These are phyloP conservation scores for Cornus suecica DNA, from an alignment of 148 eudicot species.

Conservation along the genomic window DNA sequence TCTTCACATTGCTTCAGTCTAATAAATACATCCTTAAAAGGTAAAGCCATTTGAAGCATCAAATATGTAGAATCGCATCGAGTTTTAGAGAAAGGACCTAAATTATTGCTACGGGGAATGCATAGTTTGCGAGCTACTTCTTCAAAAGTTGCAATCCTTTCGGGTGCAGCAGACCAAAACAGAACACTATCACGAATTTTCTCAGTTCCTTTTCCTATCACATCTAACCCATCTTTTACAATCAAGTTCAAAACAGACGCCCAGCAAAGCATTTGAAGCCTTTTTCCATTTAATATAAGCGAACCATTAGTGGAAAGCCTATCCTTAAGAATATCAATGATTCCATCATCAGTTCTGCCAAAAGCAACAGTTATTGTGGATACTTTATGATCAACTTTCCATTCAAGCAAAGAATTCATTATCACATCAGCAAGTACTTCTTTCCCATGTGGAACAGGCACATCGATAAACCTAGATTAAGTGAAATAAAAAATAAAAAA, in stretches of 20 bases:
- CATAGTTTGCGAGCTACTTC: constrained; percentile 13
- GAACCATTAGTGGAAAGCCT: not conserved
- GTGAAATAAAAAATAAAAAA: too few relatives aligned
- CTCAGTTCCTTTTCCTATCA: constrained; percentile 17
- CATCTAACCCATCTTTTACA: constrained; percentile 25
- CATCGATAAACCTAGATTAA: constrained; percentile 18
- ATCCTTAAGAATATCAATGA: not conserved
- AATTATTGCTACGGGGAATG: not conserved
- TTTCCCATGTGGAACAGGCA: constrained; percentile 19
- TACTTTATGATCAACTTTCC: constrained; percentile 4
- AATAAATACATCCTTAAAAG: constrained; percentile 15
- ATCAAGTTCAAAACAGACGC: constrained; percentile 20
- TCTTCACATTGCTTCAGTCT: not conserved
- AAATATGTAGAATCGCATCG: constrained; percentile 29
- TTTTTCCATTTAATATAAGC: not conserved
- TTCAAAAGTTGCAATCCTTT: constrained; percentile 23
- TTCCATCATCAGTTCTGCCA: constrained; percentile 4
- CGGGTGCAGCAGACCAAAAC: constrained; percentile 19
- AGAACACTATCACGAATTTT: constrained; percentile 17
- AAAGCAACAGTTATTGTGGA: constrained; percentile 9
- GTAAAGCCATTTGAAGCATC: constrained; percentile 23
- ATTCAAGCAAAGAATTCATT: not conserved
- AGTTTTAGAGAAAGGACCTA: constrained; percentile 10
- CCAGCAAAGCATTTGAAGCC: constrained; percentile 16
- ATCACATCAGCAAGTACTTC: not conserved